Evolutionary conservation across 179 eudicot species (phyloP).

Genomic region (Actinidia chinensis): DNA sequence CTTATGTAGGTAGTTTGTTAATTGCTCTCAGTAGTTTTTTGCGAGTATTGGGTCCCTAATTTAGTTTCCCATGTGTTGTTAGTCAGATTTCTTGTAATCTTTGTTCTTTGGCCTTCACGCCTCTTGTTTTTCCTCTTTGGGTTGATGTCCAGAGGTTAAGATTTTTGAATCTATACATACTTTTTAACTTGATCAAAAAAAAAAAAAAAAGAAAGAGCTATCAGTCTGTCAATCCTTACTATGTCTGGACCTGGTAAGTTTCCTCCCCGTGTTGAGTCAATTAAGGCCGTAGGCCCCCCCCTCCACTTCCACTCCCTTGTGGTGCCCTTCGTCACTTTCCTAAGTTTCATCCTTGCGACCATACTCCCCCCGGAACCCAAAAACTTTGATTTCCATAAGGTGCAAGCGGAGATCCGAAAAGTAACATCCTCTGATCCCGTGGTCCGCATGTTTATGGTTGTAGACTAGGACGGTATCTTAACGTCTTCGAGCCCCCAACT

Average conservation of each 20-base stretch:
- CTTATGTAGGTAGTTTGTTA: too few relatives aligned
- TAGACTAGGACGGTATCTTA: conserved; percentile 23
- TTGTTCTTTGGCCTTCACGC: too few relatives aligned
- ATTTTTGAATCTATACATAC: too few relatives aligned
- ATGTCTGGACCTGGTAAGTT: conserved; percentile 60
- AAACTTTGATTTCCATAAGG: too few relatives aligned
- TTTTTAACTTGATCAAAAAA: too few relatives aligned
- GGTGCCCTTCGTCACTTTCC: conserved; percentile 27
- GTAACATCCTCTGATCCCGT: conserved; percentile 22
- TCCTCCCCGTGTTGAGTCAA: conserved; percentile 73
- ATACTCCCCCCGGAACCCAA: conserved; percentile 38
- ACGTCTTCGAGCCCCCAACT: conserved; percentile 13
- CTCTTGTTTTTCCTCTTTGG: too few relatives aligned
- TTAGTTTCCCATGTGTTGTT: too few relatives aligned
- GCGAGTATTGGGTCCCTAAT: too few relatives aligned
- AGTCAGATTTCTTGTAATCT: too few relatives aligned
- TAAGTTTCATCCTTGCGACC: conserved; percentile 68
- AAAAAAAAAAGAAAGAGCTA: conserved; percentile 15
- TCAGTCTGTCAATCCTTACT: conserved; percentile 46
- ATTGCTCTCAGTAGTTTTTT: too few relatives aligned
- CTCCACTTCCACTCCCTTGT: conserved; percentile 40
- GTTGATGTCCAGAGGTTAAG: too few relatives aligned
- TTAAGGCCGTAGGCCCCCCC: conserved; percentile 67
- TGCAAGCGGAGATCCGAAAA: too few relatives aligned
- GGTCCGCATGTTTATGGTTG: conserved; percentile 56